Percentiles rank a stretch among this genome's conserved stretches.
Evolutionary conservation across 768 basidiomycete genomes (phyloP).

Genomic region (Termitomyces sp.): DNA sequence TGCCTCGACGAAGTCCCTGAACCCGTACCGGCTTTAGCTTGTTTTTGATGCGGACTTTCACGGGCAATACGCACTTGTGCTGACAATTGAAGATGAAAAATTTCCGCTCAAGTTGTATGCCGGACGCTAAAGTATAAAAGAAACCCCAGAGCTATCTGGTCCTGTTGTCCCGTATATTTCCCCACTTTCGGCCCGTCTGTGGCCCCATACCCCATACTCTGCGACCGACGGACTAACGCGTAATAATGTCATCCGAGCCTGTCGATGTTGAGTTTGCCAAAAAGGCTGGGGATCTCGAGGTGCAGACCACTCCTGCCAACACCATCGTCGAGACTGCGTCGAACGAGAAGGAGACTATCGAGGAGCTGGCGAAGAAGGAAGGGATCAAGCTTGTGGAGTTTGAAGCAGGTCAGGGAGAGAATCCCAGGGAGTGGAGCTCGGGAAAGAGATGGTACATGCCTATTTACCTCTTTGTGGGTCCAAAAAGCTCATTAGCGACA

Average conservation of each 20-base stretch:
- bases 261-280: background rate
- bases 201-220: background rate
- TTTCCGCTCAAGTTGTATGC: background rate
- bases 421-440: conserved; percentile 3
- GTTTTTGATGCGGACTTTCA: background rate
- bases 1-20: background rate
- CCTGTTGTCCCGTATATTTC: background rate
- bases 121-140: background rate
- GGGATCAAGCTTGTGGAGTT: conserved; percentile 7
- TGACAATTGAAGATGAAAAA: background rate
- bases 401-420: conserved; percentile 5
- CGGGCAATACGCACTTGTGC: background rate
- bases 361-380: conserved; percentile 24
- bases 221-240: background rate
- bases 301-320: background rate
- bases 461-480: background rate
- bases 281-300: background rate
- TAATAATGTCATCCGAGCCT: background rate
- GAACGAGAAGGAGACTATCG: conserved; percentile 19
- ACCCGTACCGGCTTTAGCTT: background rate
- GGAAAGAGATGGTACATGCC: conserved; percentile 27
- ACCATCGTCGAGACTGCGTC: conserved; percentile 3
- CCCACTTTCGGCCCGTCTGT: background rate
- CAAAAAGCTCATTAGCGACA: background rate
- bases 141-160: background rate